phyloP scores from a whole-genome alignment of 1,284 basidiomycete species.

The Pisolithus thermaeus region DNA sequence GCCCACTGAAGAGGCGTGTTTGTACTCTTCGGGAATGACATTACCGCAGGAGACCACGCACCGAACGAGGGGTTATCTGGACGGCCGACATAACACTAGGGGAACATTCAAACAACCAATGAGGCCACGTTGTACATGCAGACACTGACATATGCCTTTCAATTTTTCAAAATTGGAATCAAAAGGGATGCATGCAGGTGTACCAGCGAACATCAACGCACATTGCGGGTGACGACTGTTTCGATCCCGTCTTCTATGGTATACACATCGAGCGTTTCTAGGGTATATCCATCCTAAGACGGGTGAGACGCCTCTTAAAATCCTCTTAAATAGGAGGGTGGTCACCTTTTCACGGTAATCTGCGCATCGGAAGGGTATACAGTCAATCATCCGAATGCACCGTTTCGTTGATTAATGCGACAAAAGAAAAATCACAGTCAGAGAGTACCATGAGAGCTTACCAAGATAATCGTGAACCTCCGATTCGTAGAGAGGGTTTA shows the following conservation, averaged over 20 bases:
- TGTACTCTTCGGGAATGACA: no score
- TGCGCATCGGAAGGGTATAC: slow-evolving; percentile 20
- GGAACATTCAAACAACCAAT: no score
- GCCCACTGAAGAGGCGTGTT: slow-evolving; percentile 47
- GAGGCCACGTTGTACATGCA: no score
- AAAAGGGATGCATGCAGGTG: not conserved
- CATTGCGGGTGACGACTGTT: slow-evolving; percentile 37
- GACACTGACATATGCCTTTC: no score
- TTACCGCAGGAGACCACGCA: slow-evolving; percentile 20
- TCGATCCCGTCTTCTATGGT: slow-evolving; percentile 42
- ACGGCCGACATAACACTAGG: slow-evolving; percentile 56
- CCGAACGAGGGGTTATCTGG: slow-evolving; percentile 62
- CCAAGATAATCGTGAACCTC: slow-evolving; percentile 82
- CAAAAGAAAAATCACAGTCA: no score
- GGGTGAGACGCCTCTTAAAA: not conserved
- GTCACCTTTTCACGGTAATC: slow-evolving; percentile 78
- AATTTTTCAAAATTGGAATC: no score
- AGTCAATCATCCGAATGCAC: no score
- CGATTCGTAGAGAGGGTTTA: slow-evolving; percentile 65
- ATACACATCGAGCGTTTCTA: slow-evolving; percentile 47
- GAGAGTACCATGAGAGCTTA: slow-evolving; percentile 23
- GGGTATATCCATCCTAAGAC: slow-evolving; percentile 50
- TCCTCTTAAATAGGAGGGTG: slow-evolving; percentile 4
- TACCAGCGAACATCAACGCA: slow-evolving; percentile 16
- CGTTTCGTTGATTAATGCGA: not conserved